These are phyloP conservation scores for Sanguinoderma infundibulare DNA, from an alignment of 1,284 basidiomycete genomes.

Conservation along the genomic window DNA sequence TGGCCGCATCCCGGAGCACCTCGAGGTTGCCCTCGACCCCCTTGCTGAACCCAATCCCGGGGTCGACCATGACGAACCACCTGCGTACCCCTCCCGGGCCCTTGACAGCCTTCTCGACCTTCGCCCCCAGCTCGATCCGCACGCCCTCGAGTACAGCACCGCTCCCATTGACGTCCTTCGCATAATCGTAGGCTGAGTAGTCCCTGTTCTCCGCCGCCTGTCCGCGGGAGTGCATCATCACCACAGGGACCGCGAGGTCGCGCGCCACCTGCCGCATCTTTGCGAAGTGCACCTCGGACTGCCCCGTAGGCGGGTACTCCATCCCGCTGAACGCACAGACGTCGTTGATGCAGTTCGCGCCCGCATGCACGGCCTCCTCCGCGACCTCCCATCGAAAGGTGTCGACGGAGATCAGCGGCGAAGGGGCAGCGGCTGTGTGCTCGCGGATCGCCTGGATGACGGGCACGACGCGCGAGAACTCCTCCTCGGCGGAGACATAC, in stretches of 20 bases:
- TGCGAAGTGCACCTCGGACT: constrained; percentile 43
- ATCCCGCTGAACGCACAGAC: constrained; percentile 84
- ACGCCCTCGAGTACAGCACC: constrained; percentile 75
- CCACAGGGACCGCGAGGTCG: constrained; percentile 67
- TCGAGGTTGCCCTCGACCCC: constrained; percentile 76
- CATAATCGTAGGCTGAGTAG: constrained; percentile 57
- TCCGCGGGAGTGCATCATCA: constrained; percentile 95
- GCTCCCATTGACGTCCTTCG: constrained; percentile 25
- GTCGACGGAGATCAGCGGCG: constrained; percentile 82
- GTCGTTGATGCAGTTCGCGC: constrained; percentile 95
- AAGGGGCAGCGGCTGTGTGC: constrained; percentile 9
- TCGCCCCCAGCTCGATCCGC: constrained; percentile 72
- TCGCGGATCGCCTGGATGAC: constrained; percentile 56
- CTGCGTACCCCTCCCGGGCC: constrained; percentile 78
- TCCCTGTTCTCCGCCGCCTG: constrained; percentile 78
- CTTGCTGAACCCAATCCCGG: constrained; percentile 97
- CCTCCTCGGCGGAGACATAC: constrained; percentile 75
- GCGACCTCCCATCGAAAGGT: constrained; percentile 92
- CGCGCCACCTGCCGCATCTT: constrained; percentile 75
- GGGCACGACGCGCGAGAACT: constrained; percentile 77
- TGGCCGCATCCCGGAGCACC: constrained; percentile 60
- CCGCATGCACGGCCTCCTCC: constrained; percentile 74
- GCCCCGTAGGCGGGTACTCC: constrained; percentile 47
- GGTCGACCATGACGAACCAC: constrained; percentile 93
- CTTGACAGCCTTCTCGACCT: constrained; percentile 71